phyloP scores from a whole-genome alignment of 1,284 basidiomycete species.

The Ustilago lituana region DNA sequence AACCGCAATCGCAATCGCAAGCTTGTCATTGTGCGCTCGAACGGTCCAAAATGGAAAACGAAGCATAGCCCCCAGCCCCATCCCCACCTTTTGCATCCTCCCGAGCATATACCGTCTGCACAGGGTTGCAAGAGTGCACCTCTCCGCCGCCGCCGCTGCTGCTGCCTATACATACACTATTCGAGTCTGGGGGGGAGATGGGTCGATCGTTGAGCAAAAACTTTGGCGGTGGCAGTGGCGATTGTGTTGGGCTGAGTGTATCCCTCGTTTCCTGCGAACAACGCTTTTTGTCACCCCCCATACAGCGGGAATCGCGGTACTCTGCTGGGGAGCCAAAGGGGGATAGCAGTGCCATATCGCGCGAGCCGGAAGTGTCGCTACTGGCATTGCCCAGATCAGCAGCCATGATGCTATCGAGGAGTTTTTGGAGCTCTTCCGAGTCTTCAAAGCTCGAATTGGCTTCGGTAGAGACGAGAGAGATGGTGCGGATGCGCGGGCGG shows the following conservation, averaged over 20 bases:
- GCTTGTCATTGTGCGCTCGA: no score
- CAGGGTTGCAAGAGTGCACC: no score
- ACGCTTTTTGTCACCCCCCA: constrained; percentile 6
- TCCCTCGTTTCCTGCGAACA: background rate
- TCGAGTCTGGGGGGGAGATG: constrained; percentile 38
- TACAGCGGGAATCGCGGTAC: background rate
- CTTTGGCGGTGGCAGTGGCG: constrained; percentile 21
- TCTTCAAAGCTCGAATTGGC: constrained; percentile 48
- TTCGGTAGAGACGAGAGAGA: constrained; percentile 36
- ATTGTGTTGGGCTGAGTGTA: background rate
- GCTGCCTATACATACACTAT: no score
- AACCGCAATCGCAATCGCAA: no score
- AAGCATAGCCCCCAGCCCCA: constrained; percentile 14
- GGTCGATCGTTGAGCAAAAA: constrained; percentile 48
- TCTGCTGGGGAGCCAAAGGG: constrained; percentile 35
- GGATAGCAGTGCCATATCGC: constrained; percentile 30
- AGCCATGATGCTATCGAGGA: constrained; percentile 47
- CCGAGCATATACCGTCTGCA: background rate
- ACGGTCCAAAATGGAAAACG: constrained; percentile 9
- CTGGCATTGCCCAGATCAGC: constrained; percentile 20
- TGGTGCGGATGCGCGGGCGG: constrained; percentile 17
- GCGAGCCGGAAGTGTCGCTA: constrained; percentile 10
- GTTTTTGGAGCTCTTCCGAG: constrained; percentile 40
- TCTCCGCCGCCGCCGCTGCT: no score
- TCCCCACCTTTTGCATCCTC: background rate